These are phyloP conservation scores for Pochonia chlamydosporia DNA, from an alignment of 2,329 filamentous ascomycete species.

Conservation along the genomic window DNA sequence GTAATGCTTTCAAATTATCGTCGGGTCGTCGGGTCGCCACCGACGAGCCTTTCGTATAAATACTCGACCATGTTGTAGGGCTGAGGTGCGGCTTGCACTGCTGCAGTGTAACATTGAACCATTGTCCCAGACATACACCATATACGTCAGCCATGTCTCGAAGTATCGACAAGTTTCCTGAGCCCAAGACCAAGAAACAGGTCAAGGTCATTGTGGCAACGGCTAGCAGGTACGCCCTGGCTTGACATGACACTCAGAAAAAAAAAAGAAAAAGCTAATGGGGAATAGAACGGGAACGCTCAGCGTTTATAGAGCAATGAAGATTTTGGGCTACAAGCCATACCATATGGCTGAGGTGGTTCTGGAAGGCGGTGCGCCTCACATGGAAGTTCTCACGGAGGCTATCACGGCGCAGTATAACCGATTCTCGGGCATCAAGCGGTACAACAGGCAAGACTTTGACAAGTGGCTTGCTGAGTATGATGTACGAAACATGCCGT, in stretches of 20 bases:
- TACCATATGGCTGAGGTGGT: slow-evolving; percentile 30
- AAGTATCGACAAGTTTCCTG: slow-evolving; percentile 26
- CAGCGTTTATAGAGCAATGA: slow-evolving; percentile 23
- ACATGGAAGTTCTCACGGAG: slow-evolving; percentile 22
- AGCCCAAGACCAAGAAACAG: slow-evolving; percentile 21
- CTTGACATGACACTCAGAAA: neutral
- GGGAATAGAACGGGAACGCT: slow-evolving; percentile 21
- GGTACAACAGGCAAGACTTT: slow-evolving; percentile 21
- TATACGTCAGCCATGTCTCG: slow-evolving; percentile 24
- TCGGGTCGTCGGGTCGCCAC: too few relatives aligned
- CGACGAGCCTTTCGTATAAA: too few relatives aligned
- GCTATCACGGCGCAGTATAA: slow-evolving; percentile 24
- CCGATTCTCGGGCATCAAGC: slow-evolving; percentile 1
- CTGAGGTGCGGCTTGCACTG: too few relatives aligned
- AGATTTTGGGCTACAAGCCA: slow-evolving; percentile 28
- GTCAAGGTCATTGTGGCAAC: slow-evolving; percentile 32
- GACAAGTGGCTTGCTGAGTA: slow-evolving; percentile 34
- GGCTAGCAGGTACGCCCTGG: slow-evolving; percentile 23
- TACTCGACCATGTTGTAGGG: too few relatives aligned
- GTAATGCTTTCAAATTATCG: too few relatives aligned
- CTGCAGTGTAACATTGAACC: too few relatives aligned
- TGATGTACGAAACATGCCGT: slow-evolving; percentile 21
- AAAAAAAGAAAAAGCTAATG: neutral
- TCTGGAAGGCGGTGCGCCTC: slow-evolving; percentile 8
- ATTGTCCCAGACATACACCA: too few relatives aligned